Evolutionary conservation across 495 filamentous ascomycete species (phyloP).

Genomic region (Hyaloscypha hepaticicola): DNA sequence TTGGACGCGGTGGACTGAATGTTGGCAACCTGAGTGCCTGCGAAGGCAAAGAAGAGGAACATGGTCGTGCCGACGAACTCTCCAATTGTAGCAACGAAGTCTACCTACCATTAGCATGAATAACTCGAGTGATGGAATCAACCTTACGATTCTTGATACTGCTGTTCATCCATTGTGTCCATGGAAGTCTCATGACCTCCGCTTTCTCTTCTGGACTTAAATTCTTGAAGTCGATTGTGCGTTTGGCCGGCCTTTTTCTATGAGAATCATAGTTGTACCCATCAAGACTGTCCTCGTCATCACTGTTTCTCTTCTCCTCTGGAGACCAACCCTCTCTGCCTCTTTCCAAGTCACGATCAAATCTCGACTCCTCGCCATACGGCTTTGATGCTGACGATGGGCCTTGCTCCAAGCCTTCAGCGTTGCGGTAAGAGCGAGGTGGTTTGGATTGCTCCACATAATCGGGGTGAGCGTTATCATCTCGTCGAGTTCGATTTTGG

Average conservation of each 20-base stretch:
- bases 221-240: slow-evolving; percentile 24
- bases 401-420: slow-evolving; percentile 16
- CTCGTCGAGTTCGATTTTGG: slow-evolving; percentile 7
- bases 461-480: slow-evolving; percentile 17
- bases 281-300: slow-evolving; percentile 22
- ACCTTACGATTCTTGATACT: slow-evolving; percentile 30
- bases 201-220: slow-evolving; percentile 23
- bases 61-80: slow-evolving; percentile 51
- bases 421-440: slow-evolving; percentile 19
- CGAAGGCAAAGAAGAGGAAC: slow-evolving; percentile 53
- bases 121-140: background rate
- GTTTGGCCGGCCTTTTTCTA: background rate
- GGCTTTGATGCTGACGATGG: slow-evolving; percentile 24
- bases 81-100: slow-evolving; percentile 39
- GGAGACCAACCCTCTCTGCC: slow-evolving; percentile 6
- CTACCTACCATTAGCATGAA: slow-evolving; percentile 4
- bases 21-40: slow-evolving; percentile 37
- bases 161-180: slow-evolving; percentile 32
- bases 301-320: slow-evolving; percentile 1
- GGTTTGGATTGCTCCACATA: slow-evolving; percentile 18
- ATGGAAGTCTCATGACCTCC: slow-evolving; percentile 28
- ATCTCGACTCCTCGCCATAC: slow-evolving; percentile 21
- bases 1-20: slow-evolving; percentile 31
- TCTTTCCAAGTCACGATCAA: slow-evolving; percentile 20
- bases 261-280: slow-evolving; percentile 22